Conservation (phyloP, 2,329 filamentous ascomycete genomes). For the Colletotrichum sp. region DNA sequence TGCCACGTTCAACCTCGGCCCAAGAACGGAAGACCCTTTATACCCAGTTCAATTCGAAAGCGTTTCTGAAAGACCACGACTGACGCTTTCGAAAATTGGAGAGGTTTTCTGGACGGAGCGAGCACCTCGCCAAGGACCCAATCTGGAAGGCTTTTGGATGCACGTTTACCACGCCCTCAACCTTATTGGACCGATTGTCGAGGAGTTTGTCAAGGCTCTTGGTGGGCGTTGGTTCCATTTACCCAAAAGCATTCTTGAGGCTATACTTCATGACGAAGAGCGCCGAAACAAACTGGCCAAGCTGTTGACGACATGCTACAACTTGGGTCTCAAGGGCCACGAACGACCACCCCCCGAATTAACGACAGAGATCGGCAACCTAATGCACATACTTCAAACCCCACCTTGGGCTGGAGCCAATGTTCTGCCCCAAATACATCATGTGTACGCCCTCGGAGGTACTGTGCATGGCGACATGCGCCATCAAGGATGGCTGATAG, state of each 20-base stretch:
- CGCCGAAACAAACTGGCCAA: background rate
- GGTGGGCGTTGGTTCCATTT: background rate
- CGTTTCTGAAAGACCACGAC: background rate
- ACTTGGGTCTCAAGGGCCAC: background rate
- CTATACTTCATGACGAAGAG: background rate
- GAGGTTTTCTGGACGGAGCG: background rate
- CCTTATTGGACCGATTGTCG: background rate
- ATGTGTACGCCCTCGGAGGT: background rate
- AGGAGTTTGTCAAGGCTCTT: background rate
- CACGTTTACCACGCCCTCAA: background rate
- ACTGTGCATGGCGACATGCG: background rate
- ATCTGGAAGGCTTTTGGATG: background rate
- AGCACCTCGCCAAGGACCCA: background rate
- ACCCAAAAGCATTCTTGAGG: background rate
- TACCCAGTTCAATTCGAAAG: background rate
- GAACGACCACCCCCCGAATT: fast-evolving
- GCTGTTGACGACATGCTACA: background rate
- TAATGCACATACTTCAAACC: background rate
- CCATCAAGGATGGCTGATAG: background rate
- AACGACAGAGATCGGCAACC: background rate
- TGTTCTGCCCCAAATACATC: background rate
- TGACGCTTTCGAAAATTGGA: background rate
- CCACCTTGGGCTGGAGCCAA: background rate
- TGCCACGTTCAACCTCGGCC: background rate
- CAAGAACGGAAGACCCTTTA: background rate